phyloP scores from a whole-genome alignment of 2,329 filamentous ascomycete species.

The Plectosphaerella plurivora region DNA sequence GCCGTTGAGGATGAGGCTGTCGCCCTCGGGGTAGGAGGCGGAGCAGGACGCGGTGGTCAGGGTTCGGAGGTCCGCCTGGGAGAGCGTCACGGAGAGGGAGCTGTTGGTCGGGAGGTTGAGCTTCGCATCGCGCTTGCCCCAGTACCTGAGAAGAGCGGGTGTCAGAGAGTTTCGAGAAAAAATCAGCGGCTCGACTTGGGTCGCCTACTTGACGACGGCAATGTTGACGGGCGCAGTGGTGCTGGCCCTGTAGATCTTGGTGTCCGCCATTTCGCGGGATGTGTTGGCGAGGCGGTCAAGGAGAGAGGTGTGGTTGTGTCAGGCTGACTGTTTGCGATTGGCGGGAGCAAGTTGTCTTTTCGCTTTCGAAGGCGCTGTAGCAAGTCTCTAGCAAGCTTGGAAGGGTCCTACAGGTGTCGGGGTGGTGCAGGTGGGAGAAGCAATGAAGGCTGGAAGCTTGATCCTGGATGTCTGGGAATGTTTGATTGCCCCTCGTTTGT shows the following conservation, averaged over 20 bases:
- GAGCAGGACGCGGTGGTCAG: conserved; percentile 95
- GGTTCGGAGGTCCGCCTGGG: conserved; percentile 87
- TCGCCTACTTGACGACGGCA: conserved; percentile 81
- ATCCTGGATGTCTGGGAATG: too few species aligned
- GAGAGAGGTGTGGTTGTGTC: not conserved
- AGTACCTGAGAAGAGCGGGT: conserved; percentile 52
- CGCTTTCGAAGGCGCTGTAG: too few species aligned
- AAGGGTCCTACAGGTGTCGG: not conserved
- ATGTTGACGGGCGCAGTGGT: conserved; percentile 98
- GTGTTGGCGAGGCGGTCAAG: conserved; percentile 12
- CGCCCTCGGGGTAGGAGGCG: conserved; percentile 55
- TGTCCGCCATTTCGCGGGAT: conserved; percentile 37
- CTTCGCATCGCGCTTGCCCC: conserved; percentile 92
- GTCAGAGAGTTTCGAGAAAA: not conserved
- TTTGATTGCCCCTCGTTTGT: too few species aligned
- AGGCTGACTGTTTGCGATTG: too few species aligned
- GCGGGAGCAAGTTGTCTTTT: too few species aligned
- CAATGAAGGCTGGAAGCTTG: not conserved
- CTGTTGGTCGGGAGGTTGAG: conserved; percentile 98
- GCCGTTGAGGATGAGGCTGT: conserved; percentile 82
- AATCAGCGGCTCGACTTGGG: not conserved
- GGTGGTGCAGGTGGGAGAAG: not conserved
- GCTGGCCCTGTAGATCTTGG: conserved; percentile 78
- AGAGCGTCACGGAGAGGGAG: conserved; percentile 93
- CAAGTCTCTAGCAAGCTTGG: too few species aligned